Base-by-base conservation (phyloP, 2,329 filamentous ascomycete genomes). In the Orbilia ellipsospora region DNA sequence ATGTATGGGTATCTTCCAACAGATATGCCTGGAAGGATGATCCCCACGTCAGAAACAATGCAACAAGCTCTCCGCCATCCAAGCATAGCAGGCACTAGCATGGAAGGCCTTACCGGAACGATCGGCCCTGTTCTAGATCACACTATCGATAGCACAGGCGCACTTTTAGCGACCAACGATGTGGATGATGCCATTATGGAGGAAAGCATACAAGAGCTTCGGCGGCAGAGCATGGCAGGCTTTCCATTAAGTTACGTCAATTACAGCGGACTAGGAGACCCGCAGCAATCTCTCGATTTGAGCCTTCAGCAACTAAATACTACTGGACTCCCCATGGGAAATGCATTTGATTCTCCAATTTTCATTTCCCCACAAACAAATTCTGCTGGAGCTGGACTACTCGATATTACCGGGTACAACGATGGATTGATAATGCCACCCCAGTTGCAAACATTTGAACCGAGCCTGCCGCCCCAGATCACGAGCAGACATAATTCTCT, bases 181-280 rank as follows among this genome's bases (percentile, higher is more conserved):
- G 50, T 74, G 4, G 70, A 74, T 23, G 70, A 74, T 31, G 70
- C 70, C 2, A 73, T 73, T 6, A 74, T 74, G 70, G 57, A 68
- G 26, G 70, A 74, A 40, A 68, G 57, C 31, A 74, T 74, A 20
- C 70, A 68, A 52, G 70, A 74, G 28, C 31, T 74, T n/a, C 60
- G 70, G 40, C 61, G 70, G 23, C 70, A 74, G 52, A 74, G 70
- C 50, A 68, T 74, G 70, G 64, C 69, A 4, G 69, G 70, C 6
- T 74, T 68, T 42, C 50, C 70, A 15, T 26, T 74, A 23, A 50
- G 15, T 44, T 74, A 57, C 42, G 52, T 68, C 44, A 61, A 67
- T 44, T 74, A 63, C 26, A 15, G 57, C 6, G 57, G 63, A 12
- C 63, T 74, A 18, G n/a, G 54, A n/a, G 70, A 74, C n/a, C 28